These are phyloP conservation scores for Glonium stellatum DNA, from an alignment of 495 filamentous ascomycete genomes.

Conservation along the genomic window DNA sequence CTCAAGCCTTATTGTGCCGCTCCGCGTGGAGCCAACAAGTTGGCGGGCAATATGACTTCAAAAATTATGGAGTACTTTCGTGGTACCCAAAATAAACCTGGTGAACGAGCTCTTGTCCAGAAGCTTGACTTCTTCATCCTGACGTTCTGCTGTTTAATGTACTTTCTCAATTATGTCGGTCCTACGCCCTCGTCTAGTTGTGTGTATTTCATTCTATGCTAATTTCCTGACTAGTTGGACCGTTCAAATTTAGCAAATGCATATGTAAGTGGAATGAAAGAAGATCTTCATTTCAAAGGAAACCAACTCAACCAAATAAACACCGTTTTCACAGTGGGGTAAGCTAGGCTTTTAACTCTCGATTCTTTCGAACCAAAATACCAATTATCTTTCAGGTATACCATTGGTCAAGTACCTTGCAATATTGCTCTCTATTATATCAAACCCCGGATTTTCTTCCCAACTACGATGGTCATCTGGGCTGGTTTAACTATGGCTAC, in stretches of 20 bases:
- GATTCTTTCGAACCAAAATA: neutral
- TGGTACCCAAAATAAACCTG: conserved; percentile 27
- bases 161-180: conserved; percentile 41
- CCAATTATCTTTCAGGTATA: neutral
- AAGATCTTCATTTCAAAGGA: conserved; percentile 51
- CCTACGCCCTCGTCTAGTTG: neutral
- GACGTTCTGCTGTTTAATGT: conserved; percentile 56
- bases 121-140: conserved; percentile 62
- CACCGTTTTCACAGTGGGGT: conserved; percentile 41
- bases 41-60: conserved; percentile 11
- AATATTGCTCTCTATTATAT: conserved; percentile 55
- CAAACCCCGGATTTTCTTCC: conserved; percentile 54
- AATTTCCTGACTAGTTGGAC: conserved; percentile 38
- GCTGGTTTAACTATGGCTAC: conserved; percentile 54
- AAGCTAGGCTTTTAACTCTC: conserved; percentile 17
- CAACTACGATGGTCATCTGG: conserved; percentile 56
- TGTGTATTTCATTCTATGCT: no score
- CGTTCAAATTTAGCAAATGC: conserved; percentile 55
- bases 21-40: no score
- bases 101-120: conserved; percentile 44
- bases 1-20: no score
- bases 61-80: conserved; percentile 21
- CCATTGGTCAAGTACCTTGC: conserved; percentile 52
- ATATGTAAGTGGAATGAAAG: conserved; percentile 61
- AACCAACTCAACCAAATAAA: conserved; percentile 55